Percentiles rank a stretch among this genome's conserved stretches.
Evolutionary conservation across 106 monocot genomes (phyloP).

Genomic region (Allium cepa): DNA sequence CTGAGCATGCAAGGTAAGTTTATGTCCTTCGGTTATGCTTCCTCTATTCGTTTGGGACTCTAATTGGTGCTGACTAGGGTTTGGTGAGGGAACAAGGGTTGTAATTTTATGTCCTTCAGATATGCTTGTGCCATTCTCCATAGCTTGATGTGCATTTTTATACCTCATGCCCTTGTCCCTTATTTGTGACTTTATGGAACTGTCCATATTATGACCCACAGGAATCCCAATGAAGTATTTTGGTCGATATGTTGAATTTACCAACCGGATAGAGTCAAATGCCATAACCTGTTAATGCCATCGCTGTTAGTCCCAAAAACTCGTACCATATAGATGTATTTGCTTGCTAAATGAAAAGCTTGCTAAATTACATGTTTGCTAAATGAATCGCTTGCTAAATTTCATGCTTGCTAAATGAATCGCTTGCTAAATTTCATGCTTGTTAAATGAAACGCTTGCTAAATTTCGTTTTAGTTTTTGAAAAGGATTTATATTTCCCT

Average conservation of each 20-base stretch:
- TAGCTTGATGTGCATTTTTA: constrained; percentile 4
- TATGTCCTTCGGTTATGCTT: constrained; percentile 18
- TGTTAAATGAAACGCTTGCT: no score
- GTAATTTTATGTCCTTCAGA: constrained; percentile 30
- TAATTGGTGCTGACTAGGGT: no score
- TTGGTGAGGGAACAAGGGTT: no score
- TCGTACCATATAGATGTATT: background rate
- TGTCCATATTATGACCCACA: constrained; percentile 8
- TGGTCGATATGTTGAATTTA: constrained; percentile 48
- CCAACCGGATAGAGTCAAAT: constrained; percentile 47
- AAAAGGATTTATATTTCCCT: no score
- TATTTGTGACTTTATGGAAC: background rate
- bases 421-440: background rate
- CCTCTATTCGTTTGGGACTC: no score
- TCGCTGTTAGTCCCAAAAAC: background rate
- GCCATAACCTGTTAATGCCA: constrained; percentile 60
- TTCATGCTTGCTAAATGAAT: background rate
- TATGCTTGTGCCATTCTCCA: constrained; percentile 11
- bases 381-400: no score
- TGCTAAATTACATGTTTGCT: background rate
- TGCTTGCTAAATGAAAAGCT: background rate
- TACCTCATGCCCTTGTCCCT: constrained; percentile 6
- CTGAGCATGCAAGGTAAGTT: constrained; percentile 26
- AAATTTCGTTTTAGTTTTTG: no score
- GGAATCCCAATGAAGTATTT: constrained; percentile 59